phyloP scores from a whole-genome alignment of 2,329 filamentous ascomycete genomes.

The Trichoderma semiorbis region DNA sequence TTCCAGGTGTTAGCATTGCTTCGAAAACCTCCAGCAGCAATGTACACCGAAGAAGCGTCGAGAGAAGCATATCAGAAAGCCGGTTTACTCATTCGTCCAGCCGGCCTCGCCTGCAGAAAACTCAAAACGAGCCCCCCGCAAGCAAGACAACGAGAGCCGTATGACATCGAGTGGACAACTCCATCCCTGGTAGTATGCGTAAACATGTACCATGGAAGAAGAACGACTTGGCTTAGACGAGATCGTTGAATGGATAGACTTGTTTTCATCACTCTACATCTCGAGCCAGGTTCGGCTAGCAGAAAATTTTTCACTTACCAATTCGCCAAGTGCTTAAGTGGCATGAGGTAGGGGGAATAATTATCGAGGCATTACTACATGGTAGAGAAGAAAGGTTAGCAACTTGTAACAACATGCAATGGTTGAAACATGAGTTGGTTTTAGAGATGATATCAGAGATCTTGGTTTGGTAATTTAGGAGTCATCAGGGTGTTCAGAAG shows the following conservation, averaged over 20 bases:
- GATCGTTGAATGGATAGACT: conserved; percentile 75
- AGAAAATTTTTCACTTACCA: not conserved
- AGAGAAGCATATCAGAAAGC: conserved; percentile 51
- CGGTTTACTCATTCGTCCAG: conserved; percentile 64
- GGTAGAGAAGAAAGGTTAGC: conserved; percentile 6
- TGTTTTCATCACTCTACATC: conserved; percentile 37
- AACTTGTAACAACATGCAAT: not conserved
- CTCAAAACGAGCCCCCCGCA: conserved; percentile 55
- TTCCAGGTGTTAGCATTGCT: conserved; percentile 7
- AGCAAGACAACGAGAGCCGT: conserved; percentile 54
- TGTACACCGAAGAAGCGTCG: not conserved
- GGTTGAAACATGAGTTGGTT: not conserved
- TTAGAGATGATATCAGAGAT: conserved; percentile 46
- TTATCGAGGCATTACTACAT: not conserved
- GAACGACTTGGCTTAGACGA: conserved; percentile 66
- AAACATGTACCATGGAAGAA: conserved; percentile 62
- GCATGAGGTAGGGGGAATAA: not conserved
- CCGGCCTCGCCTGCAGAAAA: conserved; percentile 47
- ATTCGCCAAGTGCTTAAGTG: not conserved
- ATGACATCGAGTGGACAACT: conserved; percentile 59
- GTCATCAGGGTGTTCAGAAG: conserved; percentile 69
- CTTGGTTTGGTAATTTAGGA: conserved; percentile 62
- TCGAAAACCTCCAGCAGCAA: not conserved
- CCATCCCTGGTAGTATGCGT: conserved; percentile 67
- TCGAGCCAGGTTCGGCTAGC: conserved; percentile 20